Evolutionary conservation across 148 eudicot genomes (phyloP).

Genomic region (Amaranthus hypochondriacus): DNA sequence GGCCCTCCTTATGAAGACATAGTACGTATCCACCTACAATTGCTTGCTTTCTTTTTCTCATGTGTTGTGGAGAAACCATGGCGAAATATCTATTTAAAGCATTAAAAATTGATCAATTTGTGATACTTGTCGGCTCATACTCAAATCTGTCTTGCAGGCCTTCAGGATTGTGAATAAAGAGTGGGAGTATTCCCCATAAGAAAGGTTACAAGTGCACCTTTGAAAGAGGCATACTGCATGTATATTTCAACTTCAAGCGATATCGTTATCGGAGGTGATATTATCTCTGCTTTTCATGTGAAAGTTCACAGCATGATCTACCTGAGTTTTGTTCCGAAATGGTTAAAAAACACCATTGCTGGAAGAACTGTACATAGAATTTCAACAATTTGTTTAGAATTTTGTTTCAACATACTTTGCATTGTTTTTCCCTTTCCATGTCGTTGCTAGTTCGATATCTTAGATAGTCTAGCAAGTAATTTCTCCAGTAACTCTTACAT

Average conservation of each 20-base stretch:
- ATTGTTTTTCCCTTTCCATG: not conserved
- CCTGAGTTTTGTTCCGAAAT: not conserved
- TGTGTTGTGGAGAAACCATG: not conserved
- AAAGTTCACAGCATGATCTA: not conserved
- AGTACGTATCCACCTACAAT: slow-evolving; percentile 43
- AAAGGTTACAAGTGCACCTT: slow-evolving; percentile 95
- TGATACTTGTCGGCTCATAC: not conserved
- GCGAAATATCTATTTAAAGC: no score
- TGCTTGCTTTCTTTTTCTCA: not conserved
- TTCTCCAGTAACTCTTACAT: no score
- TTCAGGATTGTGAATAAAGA: slow-evolving; percentile 88
- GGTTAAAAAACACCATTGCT: not conserved
- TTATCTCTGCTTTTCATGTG: not conserved
- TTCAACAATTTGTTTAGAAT: not conserved
- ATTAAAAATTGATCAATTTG: no score
- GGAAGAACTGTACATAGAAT: slow-evolving; percentile 9
- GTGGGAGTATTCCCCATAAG: slow-evolving; percentile 98
- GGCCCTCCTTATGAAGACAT: slow-evolving; percentile 99
- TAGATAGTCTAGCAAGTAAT: no score
- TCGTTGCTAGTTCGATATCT: no score
- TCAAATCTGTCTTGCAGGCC: slow-evolving; percentile 45
- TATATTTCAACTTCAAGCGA: slow-evolving; percentile 85
- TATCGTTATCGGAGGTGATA: slow-evolving; percentile 79
- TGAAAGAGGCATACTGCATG: slow-evolving; percentile 84
- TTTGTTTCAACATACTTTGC: not conserved